These are phyloP conservation scores for Starmerella apicola DNA, from an alignment of 805 yeast species.

Conservation along the genomic window DNA sequence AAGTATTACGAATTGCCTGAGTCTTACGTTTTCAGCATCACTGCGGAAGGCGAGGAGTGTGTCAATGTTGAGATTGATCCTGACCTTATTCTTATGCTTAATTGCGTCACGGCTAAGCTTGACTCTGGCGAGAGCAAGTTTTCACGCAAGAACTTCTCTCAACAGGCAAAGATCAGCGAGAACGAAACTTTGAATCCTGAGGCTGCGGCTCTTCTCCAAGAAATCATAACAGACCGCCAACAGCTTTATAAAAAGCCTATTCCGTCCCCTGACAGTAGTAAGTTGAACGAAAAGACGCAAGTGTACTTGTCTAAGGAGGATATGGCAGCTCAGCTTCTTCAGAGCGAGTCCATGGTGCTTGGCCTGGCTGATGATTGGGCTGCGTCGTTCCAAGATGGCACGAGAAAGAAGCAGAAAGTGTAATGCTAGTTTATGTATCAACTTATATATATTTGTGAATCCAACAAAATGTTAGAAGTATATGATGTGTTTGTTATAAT, in stretches of 20 bases:
- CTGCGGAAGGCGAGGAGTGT: slow-evolving; percentile 9
- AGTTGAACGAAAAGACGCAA: slow-evolving; percentile 5
- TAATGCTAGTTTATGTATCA: neutral
- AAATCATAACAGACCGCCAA: slow-evolving; percentile 14
- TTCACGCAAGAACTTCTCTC: slow-evolving; percentile 1
- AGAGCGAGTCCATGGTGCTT: slow-evolving; percentile 23
- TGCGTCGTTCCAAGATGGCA: neutral
- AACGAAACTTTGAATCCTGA: slow-evolving; percentile 9
- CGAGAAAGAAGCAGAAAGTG: neutral
- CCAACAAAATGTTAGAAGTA: too few relatives aligned
- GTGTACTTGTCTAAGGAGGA: slow-evolving; percentile 8
- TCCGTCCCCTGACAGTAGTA: neutral
- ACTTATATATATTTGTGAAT: neutral
- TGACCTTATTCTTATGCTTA: slow-evolving; percentile 12
- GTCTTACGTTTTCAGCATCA: slow-evolving; percentile 12
- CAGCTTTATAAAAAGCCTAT: neutral
- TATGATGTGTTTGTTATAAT: too few relatives aligned
- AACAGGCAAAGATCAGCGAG: slow-evolving; percentile 9
- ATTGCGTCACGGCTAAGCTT: slow-evolving; percentile 9
- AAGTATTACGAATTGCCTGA: slow-evolving; percentile 6
- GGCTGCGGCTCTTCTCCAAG: slow-evolving; percentile 10
- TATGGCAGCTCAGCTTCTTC: slow-evolving; percentile 23
- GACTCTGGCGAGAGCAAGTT: slow-evolving; percentile 6
- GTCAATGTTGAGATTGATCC: slow-evolving; percentile 14
- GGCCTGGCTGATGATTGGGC: slow-evolving; percentile 21